Conservation (phyloP, 2,329 filamentous ascomycete genomes). For the Microdochium nivale region DNA sequence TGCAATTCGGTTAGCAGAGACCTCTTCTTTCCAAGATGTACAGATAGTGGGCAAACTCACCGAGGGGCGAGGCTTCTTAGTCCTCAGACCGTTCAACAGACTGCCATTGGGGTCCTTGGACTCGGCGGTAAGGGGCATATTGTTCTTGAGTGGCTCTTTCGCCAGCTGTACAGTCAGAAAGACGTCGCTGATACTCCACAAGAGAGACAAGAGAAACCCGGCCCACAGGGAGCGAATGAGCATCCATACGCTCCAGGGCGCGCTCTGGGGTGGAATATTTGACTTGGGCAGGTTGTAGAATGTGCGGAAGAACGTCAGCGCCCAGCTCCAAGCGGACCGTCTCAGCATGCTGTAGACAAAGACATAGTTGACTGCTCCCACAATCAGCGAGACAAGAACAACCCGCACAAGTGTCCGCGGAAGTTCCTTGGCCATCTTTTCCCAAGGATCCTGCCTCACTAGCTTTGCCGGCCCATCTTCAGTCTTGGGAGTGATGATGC, state of each 20-base stretch:
- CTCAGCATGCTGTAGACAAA: slow-evolving; percentile 59
- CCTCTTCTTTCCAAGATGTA: background rate
- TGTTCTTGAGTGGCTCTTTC: slow-evolving; percentile 74
- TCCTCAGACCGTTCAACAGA: slow-evolving; percentile 72
- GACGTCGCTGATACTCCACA: slow-evolving; percentile 72
- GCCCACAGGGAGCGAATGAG: slow-evolving; percentile 49
- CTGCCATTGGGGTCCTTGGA: slow-evolving; percentile 90
- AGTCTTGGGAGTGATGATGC: slow-evolving; percentile 20
- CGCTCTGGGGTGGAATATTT: slow-evolving; percentile 50
- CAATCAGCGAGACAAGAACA: slow-evolving; percentile 20
- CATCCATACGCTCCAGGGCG: slow-evolving; percentile 48
- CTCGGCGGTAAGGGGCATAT: slow-evolving; percentile 72
- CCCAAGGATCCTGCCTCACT: slow-evolving; percentile 8
- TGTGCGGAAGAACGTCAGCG: slow-evolving; percentile 60
- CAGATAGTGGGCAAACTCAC: slow-evolving; percentile 30
- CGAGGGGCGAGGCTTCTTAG: slow-evolving; percentile 70
- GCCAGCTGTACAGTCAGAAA: slow-evolving; percentile 76
- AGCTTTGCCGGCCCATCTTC: slow-evolving; percentile 10
- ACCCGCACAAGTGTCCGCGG: slow-evolving; percentile 16
- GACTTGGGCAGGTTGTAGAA: slow-evolving; percentile 71
- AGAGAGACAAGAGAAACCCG: slow-evolving; percentile 56
- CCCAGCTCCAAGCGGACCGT: slow-evolving; percentile 56
- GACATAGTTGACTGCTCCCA: slow-evolving; percentile 34
- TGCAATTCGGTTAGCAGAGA: background rate
- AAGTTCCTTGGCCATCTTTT: slow-evolving; percentile 33